Evolutionary conservation across 805 yeast genomes (phyloP).

Genomic region (Saccharomycopsis microspora): DNA sequence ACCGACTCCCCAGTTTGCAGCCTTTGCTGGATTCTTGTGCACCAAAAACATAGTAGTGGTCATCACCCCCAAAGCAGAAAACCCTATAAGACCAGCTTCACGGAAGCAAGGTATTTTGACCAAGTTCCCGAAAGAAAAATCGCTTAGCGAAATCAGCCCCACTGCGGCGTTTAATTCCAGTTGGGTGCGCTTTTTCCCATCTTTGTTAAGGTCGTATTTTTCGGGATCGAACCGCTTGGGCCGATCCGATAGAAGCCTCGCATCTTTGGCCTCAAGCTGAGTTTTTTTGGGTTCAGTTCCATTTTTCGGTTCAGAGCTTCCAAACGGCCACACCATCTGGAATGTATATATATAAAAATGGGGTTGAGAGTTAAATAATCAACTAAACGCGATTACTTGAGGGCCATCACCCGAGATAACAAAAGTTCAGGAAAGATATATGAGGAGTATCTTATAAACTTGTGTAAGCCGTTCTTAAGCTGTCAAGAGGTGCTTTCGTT

Average conservation of each 20-base stretch:
- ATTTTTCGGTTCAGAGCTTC: not conserved
- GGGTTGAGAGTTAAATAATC: too few species aligned
- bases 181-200: too few species aligned
- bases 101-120: constrained; percentile 65
- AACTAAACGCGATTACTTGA: too few species aligned
- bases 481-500: too few species aligned
- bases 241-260: constrained; percentile 8
- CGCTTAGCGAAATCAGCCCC: constrained; percentile 31
- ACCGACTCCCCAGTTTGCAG: constrained; percentile 75
- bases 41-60: constrained; percentile 57
- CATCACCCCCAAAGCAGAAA: constrained; percentile 59
- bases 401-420: too few species aligned
- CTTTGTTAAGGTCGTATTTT: constrained; percentile 14
- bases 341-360: too few species aligned
- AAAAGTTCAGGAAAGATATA: too few species aligned
- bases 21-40: constrained; percentile 48
- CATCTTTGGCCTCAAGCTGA: not conserved
- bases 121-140: constrained; percentile 40
- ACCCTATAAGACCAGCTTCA: constrained; percentile 69
- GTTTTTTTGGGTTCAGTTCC: not conserved
- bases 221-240: constrained; percentile 25
- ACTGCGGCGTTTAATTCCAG: constrained; percentile 24
- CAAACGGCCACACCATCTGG: constrained; percentile 5
- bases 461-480: too few species aligned
- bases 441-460: too few species aligned